Base-by-base conservation (phyloP, 148 eudicot species). In the Amaranthus palmeri region DNA sequence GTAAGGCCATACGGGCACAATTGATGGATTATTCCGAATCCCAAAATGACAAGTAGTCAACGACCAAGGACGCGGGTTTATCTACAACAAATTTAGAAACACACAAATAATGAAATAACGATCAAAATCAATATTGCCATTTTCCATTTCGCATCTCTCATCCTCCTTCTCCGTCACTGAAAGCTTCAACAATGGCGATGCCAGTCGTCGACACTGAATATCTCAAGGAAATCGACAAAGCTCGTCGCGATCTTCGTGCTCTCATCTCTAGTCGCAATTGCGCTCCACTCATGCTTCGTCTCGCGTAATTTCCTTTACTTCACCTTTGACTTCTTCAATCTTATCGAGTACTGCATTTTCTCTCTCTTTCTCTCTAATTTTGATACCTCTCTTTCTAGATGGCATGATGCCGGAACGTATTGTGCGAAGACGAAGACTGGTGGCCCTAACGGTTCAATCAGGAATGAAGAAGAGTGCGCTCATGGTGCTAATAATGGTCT, bases 391-490 rank as follows among this genome's bases (percentile, higher is more conserved):
- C 45, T 61, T 4, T 70, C 54, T 72, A 95, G 99, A 79, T 95
- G 97, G 97, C 99, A 95, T 75, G 99, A 95, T 76, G 99, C 99
- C 12, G 99, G 99, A 70, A 95, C 99, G 2, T 95, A 95, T 65
- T 90, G 87, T 75, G 93, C 81, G 52, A 85, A 86, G 70, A 81
- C 97, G 65, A 95, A 92, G 81, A 95, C 97, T 0, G 99, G 97
- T 41, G 99, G 99, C 13, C 88, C 99, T 3, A 95, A 95, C 60
- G 99, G 92, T 36, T 91, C 99, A 60, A 91, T 95, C 54, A 76
- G 99, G 78, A 88, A 78, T 48, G 92, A 90, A 62, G 90, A 89
- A 67, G 97, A 95, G 79, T 83, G 9, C 73, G 70, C 76, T 74
- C 97, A 95, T 72, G 91, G 89, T 40, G 81, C 97, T 52, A 95